A percentile compares a stretch with the other conserved stretches of the same genome.
phyloP scores from a whole-genome alignment of 2,329 filamentous ascomycete species.

The Ophiobolus disseminans region DNA sequence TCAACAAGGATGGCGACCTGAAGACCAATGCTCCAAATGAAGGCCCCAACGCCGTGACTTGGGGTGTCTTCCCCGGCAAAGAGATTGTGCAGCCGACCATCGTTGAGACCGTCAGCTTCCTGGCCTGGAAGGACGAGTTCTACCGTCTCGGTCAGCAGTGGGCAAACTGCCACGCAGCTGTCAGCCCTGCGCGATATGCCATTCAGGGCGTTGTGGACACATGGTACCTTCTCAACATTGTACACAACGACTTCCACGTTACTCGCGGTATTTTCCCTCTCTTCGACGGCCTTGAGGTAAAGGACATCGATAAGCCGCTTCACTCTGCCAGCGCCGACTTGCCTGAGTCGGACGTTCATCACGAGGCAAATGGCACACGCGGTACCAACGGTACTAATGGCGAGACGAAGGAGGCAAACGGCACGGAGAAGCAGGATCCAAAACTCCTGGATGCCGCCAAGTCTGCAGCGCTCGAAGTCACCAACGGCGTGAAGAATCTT shows the following conservation, averaged over 20 bases:
- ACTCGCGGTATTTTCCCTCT: conserved; percentile 81
- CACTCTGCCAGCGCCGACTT: conserved; percentile 20
- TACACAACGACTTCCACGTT: conserved; percentile 97
- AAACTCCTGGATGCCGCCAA: conserved; percentile 36
- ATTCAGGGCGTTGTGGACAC: conserved; percentile 84
- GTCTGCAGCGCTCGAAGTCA: conserved; percentile 36
- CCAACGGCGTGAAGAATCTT: conserved; percentile 39
- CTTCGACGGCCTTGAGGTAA: conserved; percentile 78
- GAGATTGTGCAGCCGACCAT: conserved; percentile 99
- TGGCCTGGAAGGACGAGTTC: conserved; percentile 98
- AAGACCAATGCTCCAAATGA: conserved; percentile 85
- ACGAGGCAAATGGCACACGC: conserved; percentile 9
- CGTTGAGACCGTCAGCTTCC: conserved; percentile 95
- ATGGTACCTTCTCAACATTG: conserved; percentile 96
- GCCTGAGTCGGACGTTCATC: conserved; percentile 14
- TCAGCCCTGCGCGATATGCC: conserved; percentile 77
- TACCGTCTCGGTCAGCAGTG: conserved; percentile 92
- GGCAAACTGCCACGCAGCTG: conserved; percentile 85
- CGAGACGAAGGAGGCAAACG: conserved; percentile 19
- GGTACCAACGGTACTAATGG: conserved; percentile 17
- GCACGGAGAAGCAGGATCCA: conserved; percentile 21
- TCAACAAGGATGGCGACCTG: conserved; percentile 81
- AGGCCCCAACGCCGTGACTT: conserved; percentile 96
- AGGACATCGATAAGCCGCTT: conserved; percentile 63
- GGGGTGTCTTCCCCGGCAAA: conserved; percentile 98